Evolutionary conservation across 2,329 filamentous ascomycete species (phyloP).

Genomic region (Akanthomyces uredinophilus): DNA sequence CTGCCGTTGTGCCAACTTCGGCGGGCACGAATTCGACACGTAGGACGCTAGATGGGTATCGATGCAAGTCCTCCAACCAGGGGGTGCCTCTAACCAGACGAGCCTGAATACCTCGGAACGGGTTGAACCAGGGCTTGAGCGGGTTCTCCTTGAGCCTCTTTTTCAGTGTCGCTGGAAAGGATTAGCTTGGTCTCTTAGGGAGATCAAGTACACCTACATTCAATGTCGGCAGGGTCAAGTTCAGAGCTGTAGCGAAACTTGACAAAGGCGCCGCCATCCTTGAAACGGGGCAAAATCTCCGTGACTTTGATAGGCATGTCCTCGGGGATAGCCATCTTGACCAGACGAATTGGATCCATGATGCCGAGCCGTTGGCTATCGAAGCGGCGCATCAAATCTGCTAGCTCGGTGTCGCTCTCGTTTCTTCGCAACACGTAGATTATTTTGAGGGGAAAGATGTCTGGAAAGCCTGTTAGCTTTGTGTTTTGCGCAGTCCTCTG

Average conservation of each 20-base stretch:
- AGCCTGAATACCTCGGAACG: conserved; percentile 65
- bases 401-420: conserved; percentile 44
- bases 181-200: neutral
- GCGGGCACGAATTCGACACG: conserved; percentile 80
- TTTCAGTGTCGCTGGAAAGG: conserved; percentile 44
- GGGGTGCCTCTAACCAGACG: conserved; percentile 76
- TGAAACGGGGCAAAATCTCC: conserved; percentile 76
- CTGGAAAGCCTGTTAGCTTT: conserved; percentile 36
- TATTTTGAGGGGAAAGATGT: conserved; percentile 78
- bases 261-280: conserved; percentile 90
- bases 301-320: conserved; percentile 64
- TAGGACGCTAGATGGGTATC: conserved; percentile 70
- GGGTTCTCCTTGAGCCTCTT: conserved; percentile 62
- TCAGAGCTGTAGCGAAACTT: conserved; percentile 61
- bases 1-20: conserved; percentile 62
- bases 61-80: conserved; percentile 89
- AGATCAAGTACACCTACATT: conserved; percentile 28
- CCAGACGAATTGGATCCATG: conserved; percentile 47
- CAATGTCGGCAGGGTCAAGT: conserved; percentile 36
- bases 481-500: neutral
- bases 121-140: conserved; percentile 86
- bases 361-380: conserved; percentile 45
- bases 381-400: conserved; percentile 47
- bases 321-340: conserved; percentile 59
- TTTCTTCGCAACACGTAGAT: conserved; percentile 42